Conservation (phyloP, 805 yeast genomes). For the Starmerella stigmatis region DNA sequence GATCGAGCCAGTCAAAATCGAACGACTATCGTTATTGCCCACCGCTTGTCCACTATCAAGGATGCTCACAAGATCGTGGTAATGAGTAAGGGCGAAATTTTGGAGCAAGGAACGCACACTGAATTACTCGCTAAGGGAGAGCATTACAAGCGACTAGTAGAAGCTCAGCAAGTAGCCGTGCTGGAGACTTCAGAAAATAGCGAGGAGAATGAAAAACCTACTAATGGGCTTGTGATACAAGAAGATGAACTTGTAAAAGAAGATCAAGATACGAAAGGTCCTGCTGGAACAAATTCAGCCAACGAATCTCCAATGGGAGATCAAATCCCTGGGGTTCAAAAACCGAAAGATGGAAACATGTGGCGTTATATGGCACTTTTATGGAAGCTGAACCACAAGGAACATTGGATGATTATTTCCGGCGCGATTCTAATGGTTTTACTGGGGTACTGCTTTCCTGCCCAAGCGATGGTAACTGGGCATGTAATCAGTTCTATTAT, state of each 20-base stretch:
- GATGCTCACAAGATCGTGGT: conserved; percentile 50
- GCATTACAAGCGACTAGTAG: conserved; percentile 30
- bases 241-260: conserved; percentile 17
- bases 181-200: conserved; percentile 9
- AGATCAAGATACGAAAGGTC: background rate
- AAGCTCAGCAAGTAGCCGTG: conserved; percentile 30
- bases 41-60: conserved; percentile 45
- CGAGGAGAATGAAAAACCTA: conserved; percentile 13
- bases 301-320: conserved; percentile 1
- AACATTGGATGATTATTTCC: conserved; percentile 22
- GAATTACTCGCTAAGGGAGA: conserved; percentile 30
- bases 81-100: conserved; percentile 41
- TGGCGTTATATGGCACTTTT: conserved; percentile 18
- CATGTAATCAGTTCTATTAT: conserved; percentile 30
- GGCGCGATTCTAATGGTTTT: conserved; percentile 28
- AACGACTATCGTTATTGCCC: conserved; percentile 51
- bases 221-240: conserved; percentile 16
- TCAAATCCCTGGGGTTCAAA: conserved; percentile 22
- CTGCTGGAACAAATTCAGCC: background rate
- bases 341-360: conserved; percentile 11
- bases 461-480: conserved; percentile 33
- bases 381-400: conserved; percentile 25
- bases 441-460: conserved; percentile 34
- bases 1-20: conserved; percentile 31
- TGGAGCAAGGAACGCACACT: conserved; percentile 37